Percentiles rank a stretch among this genome's conserved stretches.
phyloP scores from a whole-genome alignment of 805 yeast species.

The Lachancea cidri region DNA sequence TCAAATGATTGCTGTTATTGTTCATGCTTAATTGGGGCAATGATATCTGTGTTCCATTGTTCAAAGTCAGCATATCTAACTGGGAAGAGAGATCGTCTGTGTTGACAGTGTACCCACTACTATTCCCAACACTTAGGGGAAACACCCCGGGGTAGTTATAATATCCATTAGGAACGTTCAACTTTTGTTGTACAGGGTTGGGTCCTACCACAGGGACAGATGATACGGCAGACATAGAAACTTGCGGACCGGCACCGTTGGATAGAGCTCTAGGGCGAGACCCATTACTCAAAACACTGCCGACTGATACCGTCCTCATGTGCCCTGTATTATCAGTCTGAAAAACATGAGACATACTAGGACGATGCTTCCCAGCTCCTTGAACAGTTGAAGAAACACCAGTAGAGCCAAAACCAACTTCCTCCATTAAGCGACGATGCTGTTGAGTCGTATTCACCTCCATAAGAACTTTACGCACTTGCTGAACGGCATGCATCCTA shows the following conservation, averaged over 20 bases:
- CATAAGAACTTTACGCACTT: constrained; percentile 57
- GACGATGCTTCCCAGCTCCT: constrained; percentile 17
- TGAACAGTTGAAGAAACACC: constrained; percentile 1
- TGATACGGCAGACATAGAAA: constrained; percentile 12
- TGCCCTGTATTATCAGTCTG: constrained; percentile 21
- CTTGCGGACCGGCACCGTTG: constrained; percentile 10
- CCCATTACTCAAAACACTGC: constrained; percentile 28
- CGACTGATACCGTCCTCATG: constrained; percentile 28
- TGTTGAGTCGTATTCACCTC: constrained; percentile 63
- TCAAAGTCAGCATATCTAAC: constrained; percentile 26
- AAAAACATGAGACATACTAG: constrained; percentile 23
- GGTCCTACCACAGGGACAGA: background rate
- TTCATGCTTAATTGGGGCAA: constrained; percentile 30
- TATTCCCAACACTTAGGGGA: constrained; percentile 15
- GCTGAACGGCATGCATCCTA: constrained; percentile 53
- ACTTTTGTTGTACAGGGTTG: background rate
- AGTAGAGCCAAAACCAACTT: constrained; percentile 59
- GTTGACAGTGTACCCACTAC: constrained; percentile 12
- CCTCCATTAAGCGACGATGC: constrained; percentile 84
- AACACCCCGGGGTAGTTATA: constrained; percentile 31
- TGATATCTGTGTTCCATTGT: constrained; percentile 27
- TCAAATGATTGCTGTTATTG: constrained; percentile 16
- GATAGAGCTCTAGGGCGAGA: constrained; percentile 24
- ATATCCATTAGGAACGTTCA: constrained; percentile 10
- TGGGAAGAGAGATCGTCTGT: constrained; percentile 27